Evolutionary conservation across 371 early-diverging fungal genomes (phyloP).

Genomic region (Mortierella sp.): DNA sequence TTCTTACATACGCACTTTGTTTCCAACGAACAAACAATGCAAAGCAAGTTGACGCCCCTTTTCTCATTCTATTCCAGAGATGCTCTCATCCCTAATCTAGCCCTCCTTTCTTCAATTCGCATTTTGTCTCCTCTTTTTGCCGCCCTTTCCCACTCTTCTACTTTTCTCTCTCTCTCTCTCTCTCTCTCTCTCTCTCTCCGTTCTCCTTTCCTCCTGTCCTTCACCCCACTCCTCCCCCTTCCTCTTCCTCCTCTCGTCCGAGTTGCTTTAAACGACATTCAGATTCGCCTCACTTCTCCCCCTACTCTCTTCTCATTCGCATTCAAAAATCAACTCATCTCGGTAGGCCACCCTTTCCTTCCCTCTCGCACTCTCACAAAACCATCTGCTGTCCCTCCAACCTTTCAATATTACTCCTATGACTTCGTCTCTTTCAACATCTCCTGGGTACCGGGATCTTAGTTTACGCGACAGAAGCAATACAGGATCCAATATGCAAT

Average conservation of each 20-base stretch:
- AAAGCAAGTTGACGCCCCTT: background rate
- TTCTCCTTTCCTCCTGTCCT: background rate
- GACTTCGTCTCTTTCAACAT: background rate
- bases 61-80: background rate
- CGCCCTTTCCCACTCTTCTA: background rate
- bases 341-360: background rate
- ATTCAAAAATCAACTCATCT: background rate
- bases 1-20: background rate
- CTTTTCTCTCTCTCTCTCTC: background rate
- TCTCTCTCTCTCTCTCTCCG: background rate
- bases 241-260: background rate
- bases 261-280: background rate
- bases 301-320: background rate
- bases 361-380: background rate
- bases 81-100: background rate
- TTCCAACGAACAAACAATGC: background rate
- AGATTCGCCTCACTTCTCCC: background rate
- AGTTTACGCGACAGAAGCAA: background rate
- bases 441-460: background rate
- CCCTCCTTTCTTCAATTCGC: background rate
- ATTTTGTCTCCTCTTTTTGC: constrained; percentile 2
- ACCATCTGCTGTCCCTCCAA: background rate
- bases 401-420: no score
- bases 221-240: background rate
- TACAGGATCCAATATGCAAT: background rate